Evolutionary conservation across 2,329 filamentous ascomycete species (phyloP).

Genomic region (Pseudopyrenochaeta lycopersici): DNA sequence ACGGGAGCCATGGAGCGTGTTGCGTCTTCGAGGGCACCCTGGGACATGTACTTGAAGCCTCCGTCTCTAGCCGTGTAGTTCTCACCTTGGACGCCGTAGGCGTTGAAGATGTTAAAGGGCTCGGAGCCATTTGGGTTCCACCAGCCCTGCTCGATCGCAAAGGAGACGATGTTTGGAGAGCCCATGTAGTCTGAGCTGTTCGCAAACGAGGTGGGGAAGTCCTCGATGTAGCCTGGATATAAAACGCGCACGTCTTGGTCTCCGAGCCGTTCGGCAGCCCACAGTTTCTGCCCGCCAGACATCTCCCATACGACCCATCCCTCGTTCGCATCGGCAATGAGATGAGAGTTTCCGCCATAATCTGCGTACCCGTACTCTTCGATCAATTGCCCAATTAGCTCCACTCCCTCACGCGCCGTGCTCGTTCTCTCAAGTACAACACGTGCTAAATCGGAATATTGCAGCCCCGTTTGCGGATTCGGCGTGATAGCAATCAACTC

Average conservation of each 20-base stretch:
- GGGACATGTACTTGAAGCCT: conserved; percentile 50
- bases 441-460: conserved; percentile 54
- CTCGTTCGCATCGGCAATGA: conserved; percentile 52
- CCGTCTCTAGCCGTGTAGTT: conserved; percentile 44
- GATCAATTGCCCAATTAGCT: conserved; percentile 53
- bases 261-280: conserved; percentile 47
- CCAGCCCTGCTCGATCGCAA: conserved; percentile 47
- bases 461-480: conserved; percentile 51
- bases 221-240: conserved; percentile 50
- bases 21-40: conserved; percentile 46
- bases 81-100: conserved; percentile 39
- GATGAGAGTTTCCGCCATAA: conserved; percentile 56
- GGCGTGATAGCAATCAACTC: conserved; percentile 54
- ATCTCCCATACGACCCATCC: conserved; percentile 49
- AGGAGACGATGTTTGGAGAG: conserved; percentile 45
- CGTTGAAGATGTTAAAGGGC: conserved; percentile 50
- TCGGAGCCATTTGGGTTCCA: conserved; percentile 41
- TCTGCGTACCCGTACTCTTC: conserved; percentile 53
- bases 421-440: conserved; percentile 53
- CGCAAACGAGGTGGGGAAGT: conserved; percentile 44
- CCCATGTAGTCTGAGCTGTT: conserved; percentile 44
- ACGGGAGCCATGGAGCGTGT: conserved; percentile 56
- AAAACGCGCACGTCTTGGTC: conserved; percentile 42
- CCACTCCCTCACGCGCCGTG: conserved; percentile 53
- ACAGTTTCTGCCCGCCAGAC: conserved; percentile 44